Percentiles rank a stretch among this genome's conserved stretches.
Conservation (phyloP, 2,329 filamentous ascomycete genomes). For the Scolecobasidium constrictum region DNA sequence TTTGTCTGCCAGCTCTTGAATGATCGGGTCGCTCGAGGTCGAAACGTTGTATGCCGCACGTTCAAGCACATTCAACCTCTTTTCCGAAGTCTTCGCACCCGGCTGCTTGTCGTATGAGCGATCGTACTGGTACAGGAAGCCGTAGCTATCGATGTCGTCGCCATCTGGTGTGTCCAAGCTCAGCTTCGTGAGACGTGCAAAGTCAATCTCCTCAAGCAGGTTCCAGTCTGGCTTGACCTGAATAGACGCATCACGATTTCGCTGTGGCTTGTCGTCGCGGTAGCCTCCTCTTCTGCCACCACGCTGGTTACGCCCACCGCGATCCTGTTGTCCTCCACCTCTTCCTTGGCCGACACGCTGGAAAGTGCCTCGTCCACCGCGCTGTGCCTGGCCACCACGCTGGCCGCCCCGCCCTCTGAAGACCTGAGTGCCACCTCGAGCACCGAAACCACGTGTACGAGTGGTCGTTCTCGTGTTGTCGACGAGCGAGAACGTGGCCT, state of each 20-base stretch:
- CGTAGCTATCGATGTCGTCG: slow-evolving; percentile 90
- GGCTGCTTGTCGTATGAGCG: slow-evolving; percentile 87
- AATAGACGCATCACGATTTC: slow-evolving; percentile 91
- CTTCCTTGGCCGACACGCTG: slow-evolving; percentile 59
- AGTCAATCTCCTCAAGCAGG: slow-evolving; percentile 96
- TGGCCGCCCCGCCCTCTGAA: slow-evolving; percentile 63
- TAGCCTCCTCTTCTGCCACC: slow-evolving; percentile 87
- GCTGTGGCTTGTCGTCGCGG: slow-evolving; percentile 97
- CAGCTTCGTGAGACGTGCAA: slow-evolving; percentile 86
- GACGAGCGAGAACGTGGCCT: slow-evolving; percentile 94
- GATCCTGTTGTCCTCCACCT: slow-evolving; percentile 61
- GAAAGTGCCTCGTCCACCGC: slow-evolving; percentile 60
- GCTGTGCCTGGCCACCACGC: slow-evolving; percentile 65
- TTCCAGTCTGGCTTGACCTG: slow-evolving; percentile 95
- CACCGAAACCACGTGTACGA: slow-evolving; percentile 70
- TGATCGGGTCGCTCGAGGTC: slow-evolving; percentile 88
- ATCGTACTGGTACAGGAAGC: slow-evolving; percentile 98
- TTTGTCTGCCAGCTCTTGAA: slow-evolving; percentile 93
- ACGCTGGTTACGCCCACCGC: slow-evolving; percentile 56
- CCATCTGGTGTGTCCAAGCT: slow-evolving; percentile 92
- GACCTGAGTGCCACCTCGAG: slow-evolving; percentile 71
- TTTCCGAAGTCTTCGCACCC: slow-evolving; percentile 72
- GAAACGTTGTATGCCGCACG: slow-evolving; percentile 97
- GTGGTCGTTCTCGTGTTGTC: slow-evolving; percentile 83
- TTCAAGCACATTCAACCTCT: slow-evolving; percentile 79